Evolutionary conservation across 169 alveolate species (phyloP).

Genomic region (Eimeria zaria): DNA sequence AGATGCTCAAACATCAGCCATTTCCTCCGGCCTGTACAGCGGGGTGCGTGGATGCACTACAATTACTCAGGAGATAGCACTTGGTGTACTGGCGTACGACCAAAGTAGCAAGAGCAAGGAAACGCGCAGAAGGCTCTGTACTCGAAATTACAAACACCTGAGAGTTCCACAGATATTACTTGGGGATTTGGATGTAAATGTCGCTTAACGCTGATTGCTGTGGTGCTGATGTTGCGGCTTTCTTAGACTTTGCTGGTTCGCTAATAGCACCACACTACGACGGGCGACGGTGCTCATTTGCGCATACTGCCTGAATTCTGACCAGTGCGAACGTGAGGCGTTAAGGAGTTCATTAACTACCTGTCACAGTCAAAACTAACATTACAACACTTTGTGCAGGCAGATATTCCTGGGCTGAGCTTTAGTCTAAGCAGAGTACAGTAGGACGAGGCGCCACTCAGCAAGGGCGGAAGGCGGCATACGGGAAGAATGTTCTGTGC

Average conservation of each 20-base stretch:
- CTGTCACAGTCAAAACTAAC: neutral
- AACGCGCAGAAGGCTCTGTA: neutral
- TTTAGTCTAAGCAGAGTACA: neutral
- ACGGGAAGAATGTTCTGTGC: neutral
- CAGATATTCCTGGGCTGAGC: neutral
- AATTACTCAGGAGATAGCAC: neutral
- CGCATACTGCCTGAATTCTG: conserved; percentile 71
- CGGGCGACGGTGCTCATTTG: conserved; percentile 70
- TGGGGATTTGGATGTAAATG: neutral
- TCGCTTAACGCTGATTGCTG: neutral
- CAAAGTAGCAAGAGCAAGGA: neutral
- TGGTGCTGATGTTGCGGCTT: neutral
- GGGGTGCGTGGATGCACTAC: conserved; percentile 19
- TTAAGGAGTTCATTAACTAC: neutral
- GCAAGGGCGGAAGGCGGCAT: neutral
- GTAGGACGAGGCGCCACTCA: neutral
- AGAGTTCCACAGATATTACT: neutral
- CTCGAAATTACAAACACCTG: neutral
- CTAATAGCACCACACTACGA: conserved; percentile 47
- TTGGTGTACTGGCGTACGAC: neutral
- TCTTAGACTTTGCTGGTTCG: conserved; percentile 65
- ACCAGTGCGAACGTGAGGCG: conserved; percentile 67
- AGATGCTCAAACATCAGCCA: conserved; percentile 33
- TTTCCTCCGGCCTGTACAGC: conserved; percentile 31
- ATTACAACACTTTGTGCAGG: neutral